Conservation (phyloP, 1,139 yeast species). For the Hanseniaspora sp. region DNA sequence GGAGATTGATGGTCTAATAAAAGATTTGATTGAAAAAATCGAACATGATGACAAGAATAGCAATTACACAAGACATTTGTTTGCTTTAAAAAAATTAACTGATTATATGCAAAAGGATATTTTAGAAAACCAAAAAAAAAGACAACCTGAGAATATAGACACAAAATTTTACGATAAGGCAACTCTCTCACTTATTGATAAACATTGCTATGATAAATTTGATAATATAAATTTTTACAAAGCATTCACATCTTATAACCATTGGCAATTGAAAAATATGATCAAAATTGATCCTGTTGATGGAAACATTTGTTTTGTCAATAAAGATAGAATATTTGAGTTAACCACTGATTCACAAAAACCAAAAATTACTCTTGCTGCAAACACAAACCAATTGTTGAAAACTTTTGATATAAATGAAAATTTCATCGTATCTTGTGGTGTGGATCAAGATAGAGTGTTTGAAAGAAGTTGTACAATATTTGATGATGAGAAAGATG, state of each 20-base stretch:
- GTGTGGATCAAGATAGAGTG: not conserved
- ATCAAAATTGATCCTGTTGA: not conserved
- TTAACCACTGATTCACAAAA: not conserved
- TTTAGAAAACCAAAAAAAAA: not conserved
- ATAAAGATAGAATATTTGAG: not conserved
- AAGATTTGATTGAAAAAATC: not conserved
- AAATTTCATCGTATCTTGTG: constrained; percentile 7
- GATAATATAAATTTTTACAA: not conserved
- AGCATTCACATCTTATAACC: constrained; percentile 2
- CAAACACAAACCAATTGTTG: not conserved
- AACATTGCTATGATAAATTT: not conserved
- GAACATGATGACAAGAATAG: not conserved
- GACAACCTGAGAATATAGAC: not conserved
- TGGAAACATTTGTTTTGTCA: constrained; percentile 1
- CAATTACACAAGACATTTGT: not conserved
- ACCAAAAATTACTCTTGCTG: not conserved
- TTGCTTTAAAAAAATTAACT: not conserved
- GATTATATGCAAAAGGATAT: not conserved
- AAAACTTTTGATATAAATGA: constrained; percentile 6
- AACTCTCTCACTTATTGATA: not conserved
- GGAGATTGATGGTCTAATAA: not conserved
- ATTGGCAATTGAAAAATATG: constrained; percentile 12
- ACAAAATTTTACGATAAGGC: not conserved
- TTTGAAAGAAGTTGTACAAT: not conserved
- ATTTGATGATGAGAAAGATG: not conserved